phyloP scores from a whole-genome alignment of 2,329 filamentous ascomycete species.

The Fusarium sp. region DNA sequence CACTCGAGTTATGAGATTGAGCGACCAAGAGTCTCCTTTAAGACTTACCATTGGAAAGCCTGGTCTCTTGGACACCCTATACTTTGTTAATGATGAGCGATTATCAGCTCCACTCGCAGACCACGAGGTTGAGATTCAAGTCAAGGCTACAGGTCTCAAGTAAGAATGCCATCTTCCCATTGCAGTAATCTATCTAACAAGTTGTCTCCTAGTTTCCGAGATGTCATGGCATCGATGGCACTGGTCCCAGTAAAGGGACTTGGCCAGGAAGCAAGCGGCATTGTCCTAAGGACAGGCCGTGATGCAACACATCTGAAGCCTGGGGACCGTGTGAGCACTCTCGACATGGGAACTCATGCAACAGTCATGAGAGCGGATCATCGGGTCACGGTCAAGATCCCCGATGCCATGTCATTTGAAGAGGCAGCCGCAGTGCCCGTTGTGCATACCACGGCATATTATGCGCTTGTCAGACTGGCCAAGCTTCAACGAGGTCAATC shows the following conservation, averaged over 20 bases:
- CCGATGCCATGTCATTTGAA: constrained; percentile 15
- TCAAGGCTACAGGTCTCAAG: background rate
- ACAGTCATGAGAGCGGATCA: background rate
- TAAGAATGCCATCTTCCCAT: background rate
- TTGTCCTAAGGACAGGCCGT: background rate
- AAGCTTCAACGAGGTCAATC: constrained; percentile 29
- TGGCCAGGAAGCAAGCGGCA: background rate
- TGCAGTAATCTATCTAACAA: background rate
- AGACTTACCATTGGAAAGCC: background rate
- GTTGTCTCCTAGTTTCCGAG: background rate
- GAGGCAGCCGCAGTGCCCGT: constrained; percentile 20
- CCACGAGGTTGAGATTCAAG: background rate
- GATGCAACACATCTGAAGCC: background rate
- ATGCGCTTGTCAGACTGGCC: constrained; percentile 7
- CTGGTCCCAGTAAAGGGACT: background rate
- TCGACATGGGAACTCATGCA: constrained; percentile 8
- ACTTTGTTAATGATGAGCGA: background rate
- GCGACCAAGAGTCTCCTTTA: background rate
- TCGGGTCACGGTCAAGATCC: constrained; percentile 1
- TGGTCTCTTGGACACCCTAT: background rate
- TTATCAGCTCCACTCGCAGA: background rate
- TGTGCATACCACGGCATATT: constrained; percentile 19
- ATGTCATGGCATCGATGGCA: background rate
- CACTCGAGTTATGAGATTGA: background rate
- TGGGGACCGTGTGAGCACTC: constrained; percentile 10